Percentiles rank a stretch among this genome's conserved stretches.
Conservation (phyloP, 108 stramenopile genomes). For the Cyclotella sp. region DNA sequence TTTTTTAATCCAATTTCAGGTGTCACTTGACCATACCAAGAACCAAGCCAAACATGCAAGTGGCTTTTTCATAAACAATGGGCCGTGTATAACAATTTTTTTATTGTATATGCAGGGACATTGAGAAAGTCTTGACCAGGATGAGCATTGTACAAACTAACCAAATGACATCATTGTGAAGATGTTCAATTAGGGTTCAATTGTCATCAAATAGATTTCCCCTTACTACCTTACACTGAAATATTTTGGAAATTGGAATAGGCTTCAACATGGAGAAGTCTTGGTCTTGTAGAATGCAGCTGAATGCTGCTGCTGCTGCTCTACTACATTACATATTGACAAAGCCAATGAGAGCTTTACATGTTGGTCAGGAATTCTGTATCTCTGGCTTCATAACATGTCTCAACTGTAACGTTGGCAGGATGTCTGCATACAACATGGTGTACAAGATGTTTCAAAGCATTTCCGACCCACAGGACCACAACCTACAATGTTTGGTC, state of each 20-base stretch:
- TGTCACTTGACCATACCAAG: not conserved
- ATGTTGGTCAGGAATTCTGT: slow-evolving; percentile 10
- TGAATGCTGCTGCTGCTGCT: no score
- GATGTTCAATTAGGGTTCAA: no score
- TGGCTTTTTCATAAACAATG: no score
- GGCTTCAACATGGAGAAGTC: not conserved
- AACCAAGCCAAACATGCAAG: not conserved
- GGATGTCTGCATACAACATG: not conserved
- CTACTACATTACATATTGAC: not conserved
- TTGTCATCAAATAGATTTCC: not conserved
- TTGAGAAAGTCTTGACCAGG: no score
- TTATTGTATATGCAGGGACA: no score
- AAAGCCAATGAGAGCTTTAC: not conserved
- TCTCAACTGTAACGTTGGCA: not conserved
- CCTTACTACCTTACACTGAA: not conserved
- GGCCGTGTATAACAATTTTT: no score
- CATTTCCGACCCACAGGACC: not conserved
- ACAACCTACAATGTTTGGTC: slow-evolving; percentile 10
- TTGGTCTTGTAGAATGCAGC: not conserved
- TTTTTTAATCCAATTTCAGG: not conserved
- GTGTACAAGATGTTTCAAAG: slow-evolving; percentile 7
- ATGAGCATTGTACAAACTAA: no score
- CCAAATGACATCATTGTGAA: no score
- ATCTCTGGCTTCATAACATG: slow-evolving; percentile 21
- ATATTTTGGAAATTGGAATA: not conserved